Conservation (phyloP, 139 green algal species). For the Coelastrella sp. region DNA sequence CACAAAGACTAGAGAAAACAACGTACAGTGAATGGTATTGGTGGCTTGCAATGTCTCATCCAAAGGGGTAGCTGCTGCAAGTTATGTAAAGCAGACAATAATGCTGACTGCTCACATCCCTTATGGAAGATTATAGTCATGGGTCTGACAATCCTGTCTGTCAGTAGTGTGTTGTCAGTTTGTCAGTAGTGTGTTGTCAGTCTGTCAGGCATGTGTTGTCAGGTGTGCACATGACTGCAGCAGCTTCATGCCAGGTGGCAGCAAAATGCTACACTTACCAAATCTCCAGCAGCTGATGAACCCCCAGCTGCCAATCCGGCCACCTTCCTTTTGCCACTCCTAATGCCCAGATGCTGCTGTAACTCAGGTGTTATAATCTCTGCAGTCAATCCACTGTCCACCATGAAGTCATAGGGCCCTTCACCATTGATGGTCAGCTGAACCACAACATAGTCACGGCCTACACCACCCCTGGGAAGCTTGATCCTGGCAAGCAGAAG, state of each 20-base stretch:
- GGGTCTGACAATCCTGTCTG: too few relatives aligned
- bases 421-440: conserved; percentile 43
- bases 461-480: conserved; percentile 39
- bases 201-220: too few relatives aligned
- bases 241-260: not conserved
- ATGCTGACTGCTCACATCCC: too few relatives aligned
- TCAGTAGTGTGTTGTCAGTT: too few relatives aligned
- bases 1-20: too few relatives aligned
- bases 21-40: too few relatives aligned
- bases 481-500: conserved; percentile 30
- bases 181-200: too few relatives aligned
- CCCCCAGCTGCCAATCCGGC: conserved; percentile 34
- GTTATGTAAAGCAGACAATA: too few relatives aligned
- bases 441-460: conserved; percentile 28
- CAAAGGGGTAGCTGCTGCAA: too few relatives aligned
- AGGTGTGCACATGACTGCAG: not conserved
- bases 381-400: conserved; percentile 40
- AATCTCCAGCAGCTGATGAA: conserved; percentile 18
- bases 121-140: too few relatives aligned
- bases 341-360: conserved; percentile 26
- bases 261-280: not conserved
- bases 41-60: too few relatives aligned
- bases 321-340: conserved; percentile 5
- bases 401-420: conserved; percentile 49
- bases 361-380: conserved; percentile 47